phyloP scores from a whole-genome alignment of 306 rosid genomes.

The Biancaea sappan region DNA sequence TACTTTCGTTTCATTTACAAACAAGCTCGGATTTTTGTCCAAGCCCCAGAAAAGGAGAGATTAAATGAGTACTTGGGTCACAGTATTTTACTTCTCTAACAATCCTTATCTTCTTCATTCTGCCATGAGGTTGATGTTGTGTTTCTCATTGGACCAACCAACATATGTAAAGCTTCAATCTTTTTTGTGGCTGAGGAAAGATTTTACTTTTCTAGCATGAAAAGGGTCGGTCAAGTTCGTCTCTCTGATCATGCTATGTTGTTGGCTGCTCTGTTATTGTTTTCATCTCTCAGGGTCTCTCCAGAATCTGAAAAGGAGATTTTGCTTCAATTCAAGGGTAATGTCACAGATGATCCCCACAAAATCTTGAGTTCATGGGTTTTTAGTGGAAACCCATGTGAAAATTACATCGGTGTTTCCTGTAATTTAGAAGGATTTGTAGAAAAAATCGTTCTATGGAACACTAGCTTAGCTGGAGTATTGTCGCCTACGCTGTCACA shows the following conservation, averaged over 20 bases:
- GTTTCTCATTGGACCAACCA: conserved; percentile 41
- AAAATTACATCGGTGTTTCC: conserved; percentile 58
- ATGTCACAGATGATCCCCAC: conserved; percentile 69
- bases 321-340: conserved; percentile 85
- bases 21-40: neutral
- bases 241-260: conserved; percentile 69
- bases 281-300: conserved; percentile 45
- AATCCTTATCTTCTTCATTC: conserved; percentile 1
- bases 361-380: conserved; percentile 67
- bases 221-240: conserved; percentile 51
- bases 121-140: conserved; percentile 40
- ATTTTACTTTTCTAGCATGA: conserved; percentile 61
- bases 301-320: conserved; percentile 71
- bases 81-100: neutral
- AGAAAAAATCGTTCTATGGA: conserved; percentile 84
- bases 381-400: conserved; percentile 67
- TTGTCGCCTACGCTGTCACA: conserved; percentile 68
- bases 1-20: conserved; percentile 41
- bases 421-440: conserved; percentile 76
- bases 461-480: conserved; percentile 78
- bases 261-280: conserved; percentile 43
- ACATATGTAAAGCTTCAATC: conserved; percentile 33
- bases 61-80: neutral
- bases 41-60: conserved; percentile 33
- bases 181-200: conserved; percentile 32